Evolutionary conservation across 768 basidiomycete species (phyloP), one percentile per base, ranked within the genome.

Genomic region (Naganishia antarctica): DNA sequence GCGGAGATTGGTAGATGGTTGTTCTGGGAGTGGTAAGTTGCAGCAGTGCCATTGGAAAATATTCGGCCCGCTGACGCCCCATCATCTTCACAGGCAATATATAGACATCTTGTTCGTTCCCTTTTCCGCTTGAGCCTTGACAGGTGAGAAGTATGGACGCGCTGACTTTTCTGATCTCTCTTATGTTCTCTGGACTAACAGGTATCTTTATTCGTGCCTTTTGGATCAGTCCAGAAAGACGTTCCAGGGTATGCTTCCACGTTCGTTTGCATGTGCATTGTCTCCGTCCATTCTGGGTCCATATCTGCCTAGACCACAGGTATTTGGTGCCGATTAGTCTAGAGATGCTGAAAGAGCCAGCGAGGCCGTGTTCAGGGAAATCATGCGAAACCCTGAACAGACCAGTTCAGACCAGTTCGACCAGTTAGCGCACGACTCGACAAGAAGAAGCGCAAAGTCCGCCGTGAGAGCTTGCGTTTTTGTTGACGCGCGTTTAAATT

Each of bases 1-100:
- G 45, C 4, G 66, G 51, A 25, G 73, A 73, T 69, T 77, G 76
- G 74, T 47, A 60, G 47, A 51, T 51, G 8, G 1, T 6, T 21
- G 21, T 6, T n/a, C 1, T 32, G 50, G 7, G 26, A n/a, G n/a
- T 44, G 5, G 58, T 59, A 59, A 45, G 58, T 43, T n/a, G n/a
- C n/a, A n/a, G n/a, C n/a, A n/a, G n/a, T n/a, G n/a, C n/a, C n/a
- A n/a, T n/a, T n/a, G n/a, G n/a, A n/a, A n/a, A n/a, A n/a, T n/a
- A n/a, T n/a, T n/a, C n/a, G n/a, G n/a, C n/a, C n/a, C n/a, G n/a
- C n/a, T n/a, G n/a, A n/a, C n/a, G n/a, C n/a, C n/a, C n/a, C n/a
- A n/a, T n/a, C n/a, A n/a, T n/a, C n/a, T n/a, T n/a, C n/a, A n/a
- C n/a, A n/a, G n/a, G n/a, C n/a, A 46, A 6, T 18, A 23, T 25